A percentile compares a stretch with the other conserved stretches of the same genome.
Conservation (phyloP, 805 yeast genomes). For the Grigorovia jiainica region DNA sequence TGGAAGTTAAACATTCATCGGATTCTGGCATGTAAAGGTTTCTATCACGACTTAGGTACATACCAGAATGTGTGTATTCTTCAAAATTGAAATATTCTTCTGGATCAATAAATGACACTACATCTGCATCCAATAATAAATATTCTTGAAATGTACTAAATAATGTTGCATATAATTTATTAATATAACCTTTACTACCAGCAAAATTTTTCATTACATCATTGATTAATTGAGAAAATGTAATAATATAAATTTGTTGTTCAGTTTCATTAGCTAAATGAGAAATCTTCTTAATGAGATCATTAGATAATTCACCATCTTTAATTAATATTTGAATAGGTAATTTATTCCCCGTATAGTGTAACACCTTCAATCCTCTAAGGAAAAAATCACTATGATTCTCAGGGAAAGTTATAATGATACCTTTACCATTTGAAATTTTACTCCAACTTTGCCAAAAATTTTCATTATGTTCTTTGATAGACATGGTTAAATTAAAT, state of each 20-base stretch:
- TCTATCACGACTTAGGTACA: background rate
- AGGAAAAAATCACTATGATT: constrained; percentile 22
- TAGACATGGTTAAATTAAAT: background rate
- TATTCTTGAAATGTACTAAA: constrained; percentile 42
- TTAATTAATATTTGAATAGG: constrained; percentile 36
- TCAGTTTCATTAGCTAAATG: constrained; percentile 5
- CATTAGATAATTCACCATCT: constrained; percentile 17
- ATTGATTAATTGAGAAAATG: constrained; percentile 13
- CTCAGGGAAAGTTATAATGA: constrained; percentile 15
- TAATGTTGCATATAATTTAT: constrained; percentile 39
- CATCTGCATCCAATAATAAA: constrained; percentile 44
- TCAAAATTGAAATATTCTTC: constrained; percentile 20
- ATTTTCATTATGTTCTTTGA: constrained; percentile 4
- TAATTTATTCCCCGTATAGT: constrained; percentile 28
- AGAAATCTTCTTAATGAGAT: constrained; percentile 7
- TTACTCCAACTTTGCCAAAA: constrained; percentile 14
- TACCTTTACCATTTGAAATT: constrained; percentile 12
- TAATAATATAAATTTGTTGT: constrained; percentile 19
- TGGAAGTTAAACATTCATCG: background rate
- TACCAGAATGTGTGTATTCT: constrained; percentile 15
- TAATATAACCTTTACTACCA: constrained; percentile 30
- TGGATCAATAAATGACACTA: constrained; percentile 35
- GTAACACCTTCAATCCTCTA: constrained; percentile 33
- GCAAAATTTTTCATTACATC: constrained; percentile 2
- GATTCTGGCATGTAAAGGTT: background rate